These are phyloP conservation scores for Yamadazyma ubonensis DNA, from an alignment of 805 yeast species.

Conservation along the genomic window DNA sequence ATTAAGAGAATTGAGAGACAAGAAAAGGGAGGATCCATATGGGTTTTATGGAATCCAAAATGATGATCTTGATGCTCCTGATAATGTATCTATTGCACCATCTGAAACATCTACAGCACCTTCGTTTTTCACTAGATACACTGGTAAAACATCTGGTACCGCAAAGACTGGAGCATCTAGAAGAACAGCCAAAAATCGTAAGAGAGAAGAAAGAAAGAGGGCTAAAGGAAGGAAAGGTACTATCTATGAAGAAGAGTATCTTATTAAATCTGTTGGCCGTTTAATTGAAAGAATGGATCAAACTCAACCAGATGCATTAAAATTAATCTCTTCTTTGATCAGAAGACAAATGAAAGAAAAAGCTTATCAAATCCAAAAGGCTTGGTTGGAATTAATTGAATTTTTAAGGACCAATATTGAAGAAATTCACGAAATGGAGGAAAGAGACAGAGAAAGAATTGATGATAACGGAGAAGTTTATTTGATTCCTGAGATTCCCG, in stretches of 20 bases:
- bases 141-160: constrained; percentile 94
- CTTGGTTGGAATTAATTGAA: constrained; percentile 55
- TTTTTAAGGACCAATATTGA: constrained; percentile 58
- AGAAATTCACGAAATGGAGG: constrained; percentile 81
- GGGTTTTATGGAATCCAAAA: constrained; percentile 71
- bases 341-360: constrained; percentile 73
- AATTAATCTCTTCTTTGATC: constrained; percentile 70
- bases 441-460: constrained; percentile 81
- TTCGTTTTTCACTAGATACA: constrained; percentile 91
- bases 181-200: constrained; percentile 84
- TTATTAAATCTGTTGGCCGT: constrained; percentile 84
- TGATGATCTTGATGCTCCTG: constrained; percentile 70
- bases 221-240: constrained; percentile 99
- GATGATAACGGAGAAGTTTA: constrained; percentile 88
- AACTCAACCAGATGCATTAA: constrained; percentile 71
- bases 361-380: constrained; percentile 76
- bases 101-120: constrained; percentile 91
- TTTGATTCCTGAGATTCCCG: constrained; percentile 70
- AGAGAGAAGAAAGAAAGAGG: constrained; percentile 92
- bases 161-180: constrained; percentile 96
- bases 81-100: constrained; percentile 91
- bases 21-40: constrained; percentile 82
- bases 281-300: constrained; percentile 76
- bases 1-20: constrained; percentile 77
- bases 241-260: constrained; percentile 93